Conservation (phyloP, 805 yeast genomes). For the Kluyveromyces starmeri region DNA sequence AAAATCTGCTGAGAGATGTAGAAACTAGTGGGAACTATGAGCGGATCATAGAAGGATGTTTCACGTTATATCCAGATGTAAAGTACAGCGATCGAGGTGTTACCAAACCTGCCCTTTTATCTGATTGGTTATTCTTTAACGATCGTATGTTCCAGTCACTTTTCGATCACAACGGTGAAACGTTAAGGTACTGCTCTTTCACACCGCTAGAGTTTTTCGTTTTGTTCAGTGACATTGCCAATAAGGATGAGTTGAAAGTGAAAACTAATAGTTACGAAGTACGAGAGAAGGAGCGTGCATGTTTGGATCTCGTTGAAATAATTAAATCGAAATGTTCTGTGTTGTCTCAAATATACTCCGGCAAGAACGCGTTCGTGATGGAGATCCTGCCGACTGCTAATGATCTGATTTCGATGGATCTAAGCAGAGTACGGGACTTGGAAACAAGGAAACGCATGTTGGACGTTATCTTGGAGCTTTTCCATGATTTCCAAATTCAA, state of each 20-base stretch:
- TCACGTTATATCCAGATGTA: conserved; percentile 51
- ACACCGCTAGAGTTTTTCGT: conserved; percentile 56
- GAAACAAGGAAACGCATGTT: conserved; percentile 24
- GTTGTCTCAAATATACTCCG: conserved; percentile 12
- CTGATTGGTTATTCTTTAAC: conserved; percentile 71
- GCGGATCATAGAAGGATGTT: conserved; percentile 63
- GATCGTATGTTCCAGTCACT: conserved; percentile 42
- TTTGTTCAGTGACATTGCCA: conserved; percentile 53
- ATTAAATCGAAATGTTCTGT: conserved; percentile 17
- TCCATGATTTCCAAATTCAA: conserved; percentile 33
- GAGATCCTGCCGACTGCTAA: conserved; percentile 33
- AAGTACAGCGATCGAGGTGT: conserved; percentile 59
- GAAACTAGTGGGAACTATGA: conserved; percentile 46
- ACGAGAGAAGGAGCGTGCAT: conserved; percentile 17
- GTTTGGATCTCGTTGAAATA: not conserved
- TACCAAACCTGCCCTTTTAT: conserved; percentile 46
- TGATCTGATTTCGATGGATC: conserved; percentile 21
- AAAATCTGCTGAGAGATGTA: conserved; percentile 37
- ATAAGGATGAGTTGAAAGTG: conserved; percentile 26
- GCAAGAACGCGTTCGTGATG: conserved; percentile 15
- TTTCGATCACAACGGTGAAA: conserved; percentile 37
- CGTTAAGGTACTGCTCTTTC: conserved; percentile 45
- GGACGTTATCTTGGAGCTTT: conserved; percentile 31
- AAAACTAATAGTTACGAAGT: conserved; percentile 26
- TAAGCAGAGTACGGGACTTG: conserved; percentile 16